Evolutionary conservation across 2,329 filamentous ascomycete species (phyloP).

Genomic region (Sarocladiaceae sp.): DNA sequence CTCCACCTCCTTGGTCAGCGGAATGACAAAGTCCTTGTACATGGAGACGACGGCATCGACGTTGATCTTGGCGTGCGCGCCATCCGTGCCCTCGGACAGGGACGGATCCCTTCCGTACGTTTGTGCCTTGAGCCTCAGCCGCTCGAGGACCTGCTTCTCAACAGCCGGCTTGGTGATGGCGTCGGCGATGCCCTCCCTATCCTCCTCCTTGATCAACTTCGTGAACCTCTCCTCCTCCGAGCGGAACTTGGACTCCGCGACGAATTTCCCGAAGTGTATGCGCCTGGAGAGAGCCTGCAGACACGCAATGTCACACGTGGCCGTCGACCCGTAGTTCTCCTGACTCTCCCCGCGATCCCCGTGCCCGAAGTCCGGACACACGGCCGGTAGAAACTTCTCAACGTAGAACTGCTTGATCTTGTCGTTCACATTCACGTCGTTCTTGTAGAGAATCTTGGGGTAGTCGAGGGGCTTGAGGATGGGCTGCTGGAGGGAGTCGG

Average conservation of each 20-base stretch:
- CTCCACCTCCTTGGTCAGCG: conserved; percentile 95
- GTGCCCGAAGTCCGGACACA: conserved; percentile 71
- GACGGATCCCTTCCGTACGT: conserved; percentile 92
- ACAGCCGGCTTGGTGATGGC: conserved; percentile 88
- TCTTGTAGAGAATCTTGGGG: conserved; percentile 78
- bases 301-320: conserved; percentile 83
- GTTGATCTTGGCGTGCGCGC: conserved; percentile 70
- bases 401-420: conserved; percentile 84
- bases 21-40: conserved; percentile 92
- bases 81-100: conserved; percentile 44
- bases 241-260: conserved; percentile 91
- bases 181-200: conserved; percentile 74
- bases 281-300: conserved; percentile 84
- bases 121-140: conserved; percentile 79
- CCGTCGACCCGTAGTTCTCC: conserved; percentile 93
- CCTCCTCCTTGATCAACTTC: conserved; percentile 70
- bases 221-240: conserved; percentile 77
- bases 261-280: conserved; percentile 98
- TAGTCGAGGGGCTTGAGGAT: conserved; percentile 87
- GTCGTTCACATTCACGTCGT: conserved; percentile 84
- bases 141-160: conserved; percentile 84
- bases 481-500: conserved; percentile 67
- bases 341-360: conserved; percentile 76
- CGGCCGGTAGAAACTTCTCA: conserved; percentile 71
- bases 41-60: conserved; percentile 84